Base-by-base conservation (phyloP, 2,329 filamentous ascomycete genomes). In the Penicillium sp. region DNA sequence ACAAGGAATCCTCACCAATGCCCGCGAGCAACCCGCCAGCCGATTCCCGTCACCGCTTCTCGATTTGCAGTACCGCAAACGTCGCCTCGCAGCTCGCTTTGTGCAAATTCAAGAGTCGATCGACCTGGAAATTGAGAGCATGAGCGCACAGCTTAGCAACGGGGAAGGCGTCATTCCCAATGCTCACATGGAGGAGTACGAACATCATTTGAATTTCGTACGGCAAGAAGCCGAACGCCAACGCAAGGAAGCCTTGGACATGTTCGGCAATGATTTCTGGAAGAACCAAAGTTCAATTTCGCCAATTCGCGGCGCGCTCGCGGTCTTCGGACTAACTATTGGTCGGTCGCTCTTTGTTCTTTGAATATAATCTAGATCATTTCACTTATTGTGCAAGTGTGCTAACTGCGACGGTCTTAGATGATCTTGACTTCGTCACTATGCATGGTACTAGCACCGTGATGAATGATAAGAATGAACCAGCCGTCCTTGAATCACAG, bases 381-480 rank as follows among this genome's bases (percentile, higher is more conserved):
- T 18, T 18, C 18, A 18, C 18, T 18, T 18, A 18, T 18, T 18
- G 18, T 3, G 18, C 18, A 18, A 18, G 18, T 18, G 18, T 18
- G 3, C 95, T 90, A 7, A 97, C 91, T 93, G 90, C 90, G 63
- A 83, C 97, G 47, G 95, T 90, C 3, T 88, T 97, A 57, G 91
- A 97, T 64, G 93, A 97, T 63, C 82, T 97, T 26, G 85, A 79
- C 58, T 88, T 97, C 51, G 90, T 90, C 9, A 96, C 91, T 9
- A 96, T 96, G 86, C 91, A 97, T 76, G 91, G 91, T 61, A 97
- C 91, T 32, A 96, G 91, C 0, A 97, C 91, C 56, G 89, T 93
- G 66, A 90, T 91, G 59, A 97, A 97, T 70, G 91, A 97, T 77
- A 95, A 95, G 84, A 97, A 97, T 73, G 91, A 97, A 70, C 95